These are phyloP conservation scores for Cucurbita maxima DNA, from an alignment of 306 rosid genomes.

Conservation along the genomic window DNA sequence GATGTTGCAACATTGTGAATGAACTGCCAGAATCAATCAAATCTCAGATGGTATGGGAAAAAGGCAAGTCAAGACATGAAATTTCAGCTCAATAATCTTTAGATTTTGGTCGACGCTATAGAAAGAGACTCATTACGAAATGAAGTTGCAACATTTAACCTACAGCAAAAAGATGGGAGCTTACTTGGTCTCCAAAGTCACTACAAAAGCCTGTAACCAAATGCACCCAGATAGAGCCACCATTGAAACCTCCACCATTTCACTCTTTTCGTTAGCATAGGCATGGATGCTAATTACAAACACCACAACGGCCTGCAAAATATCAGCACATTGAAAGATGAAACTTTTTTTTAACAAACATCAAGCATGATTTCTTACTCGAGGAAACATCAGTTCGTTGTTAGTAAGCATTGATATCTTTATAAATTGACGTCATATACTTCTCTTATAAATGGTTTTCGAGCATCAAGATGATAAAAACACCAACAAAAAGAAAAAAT, in stretches of 20 bases:
- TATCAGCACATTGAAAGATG: neutral
- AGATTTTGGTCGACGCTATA: neutral
- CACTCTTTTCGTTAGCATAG: constrained; percentile 81
- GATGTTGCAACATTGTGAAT: constrained; percentile 71
- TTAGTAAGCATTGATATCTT: neutral
- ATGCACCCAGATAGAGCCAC: constrained; percentile 95
- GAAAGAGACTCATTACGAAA: neutral
- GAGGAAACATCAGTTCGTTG: neutral
- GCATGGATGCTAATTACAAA: constrained; percentile 79
- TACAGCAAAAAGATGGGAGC: constrained; percentile 13
- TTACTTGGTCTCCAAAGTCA: constrained; percentile 88
- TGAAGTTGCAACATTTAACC: neutral
- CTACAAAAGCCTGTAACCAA: constrained; percentile 96
- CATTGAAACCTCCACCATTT: constrained; percentile 85
- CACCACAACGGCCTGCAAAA: constrained; percentile 71
- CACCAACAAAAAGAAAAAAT: too few species aligned
- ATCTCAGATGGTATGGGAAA: constrained; percentile 3
- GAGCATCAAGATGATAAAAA: too few species aligned
- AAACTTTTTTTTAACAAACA: neutral
- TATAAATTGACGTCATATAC: neutral
- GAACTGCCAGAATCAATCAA: constrained; percentile 52
- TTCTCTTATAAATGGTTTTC: too few species aligned
- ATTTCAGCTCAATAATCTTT: neutral
- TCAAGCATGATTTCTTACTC: neutral
- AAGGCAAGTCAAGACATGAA: neutral